These are phyloP conservation scores for Cantharellus cinnabarinus DNA, from an alignment of 768 basidiomycete species.

Conservation along the genomic window DNA sequence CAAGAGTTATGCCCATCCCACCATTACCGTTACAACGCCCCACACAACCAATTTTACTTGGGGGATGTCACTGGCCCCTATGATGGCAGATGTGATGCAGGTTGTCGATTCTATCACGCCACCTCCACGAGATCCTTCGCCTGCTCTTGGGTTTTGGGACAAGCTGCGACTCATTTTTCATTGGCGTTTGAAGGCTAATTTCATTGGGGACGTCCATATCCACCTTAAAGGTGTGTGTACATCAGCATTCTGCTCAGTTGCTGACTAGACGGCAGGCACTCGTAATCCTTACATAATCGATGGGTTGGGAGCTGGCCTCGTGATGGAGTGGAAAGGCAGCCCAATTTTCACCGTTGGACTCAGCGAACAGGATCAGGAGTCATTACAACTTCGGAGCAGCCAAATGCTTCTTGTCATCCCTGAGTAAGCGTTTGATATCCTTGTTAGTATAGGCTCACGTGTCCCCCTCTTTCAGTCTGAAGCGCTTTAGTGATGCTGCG, in stretches of 20 bases:
- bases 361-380: slow-evolving; percentile 48
- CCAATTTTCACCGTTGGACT: slow-evolving; percentile 51
- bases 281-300: slow-evolving; percentile 57
- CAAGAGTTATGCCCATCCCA: slow-evolving; percentile 72
- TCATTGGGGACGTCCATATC: slow-evolving; percentile 49
- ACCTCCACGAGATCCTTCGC: slow-evolving; percentile 60
- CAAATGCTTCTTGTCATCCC: slow-evolving; percentile 70
- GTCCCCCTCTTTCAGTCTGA: slow-evolving; percentile 2
- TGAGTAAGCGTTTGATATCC: slow-evolving; percentile 32
- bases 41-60: slow-evolving; percentile 60
- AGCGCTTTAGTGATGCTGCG: slow-evolving; percentile 6
- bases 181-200: slow-evolving; percentile 52
- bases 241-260: background rate
- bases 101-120: slow-evolving; percentile 65
- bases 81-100: slow-evolving; percentile 69
- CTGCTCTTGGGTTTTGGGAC: slow-evolving; percentile 85
- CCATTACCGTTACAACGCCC: slow-evolving; percentile 42
- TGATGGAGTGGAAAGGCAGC: slow-evolving; percentile 61
- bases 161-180: slow-evolving; percentile 73
- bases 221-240: slow-evolving; percentile 59
- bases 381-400: slow-evolving; percentile 66
- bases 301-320: slow-evolving; percentile 68
- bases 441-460: slow-evolving; percentile 5
- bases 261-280: slow-evolving; percentile 31
- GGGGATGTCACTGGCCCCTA: slow-evolving; percentile 74